Percentiles rank a stretch among this genome's conserved stretches.
These are phyloP conservation scores for Metschnikowia chrysomelidarum DNA, from an alignment of 805 yeast genomes.

Conservation along the genomic window DNA sequence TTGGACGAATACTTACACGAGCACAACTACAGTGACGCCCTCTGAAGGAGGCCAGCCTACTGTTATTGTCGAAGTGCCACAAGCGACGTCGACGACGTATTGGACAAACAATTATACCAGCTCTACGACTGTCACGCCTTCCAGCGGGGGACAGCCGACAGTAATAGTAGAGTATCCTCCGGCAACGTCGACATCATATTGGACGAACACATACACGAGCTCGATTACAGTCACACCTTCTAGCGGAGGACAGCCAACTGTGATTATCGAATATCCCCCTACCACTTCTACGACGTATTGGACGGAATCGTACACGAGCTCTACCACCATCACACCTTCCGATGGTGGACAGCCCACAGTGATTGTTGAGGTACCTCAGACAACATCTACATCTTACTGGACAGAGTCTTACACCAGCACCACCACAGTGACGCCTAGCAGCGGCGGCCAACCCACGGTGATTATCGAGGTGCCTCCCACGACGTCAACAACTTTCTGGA, in stretches of 20 bases:
- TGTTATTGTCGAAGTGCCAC: constrained; percentile 9
- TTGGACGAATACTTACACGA: neutral
- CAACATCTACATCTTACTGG: neutral
- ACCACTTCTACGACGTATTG: neutral
- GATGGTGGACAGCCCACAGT: constrained; percentile 1
- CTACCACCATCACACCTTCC: neutral
- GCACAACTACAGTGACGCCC: neutral
- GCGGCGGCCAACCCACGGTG: constrained; percentile 13
- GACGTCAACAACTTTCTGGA: constrained; percentile 3
- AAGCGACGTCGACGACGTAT: constrained; percentile 1
- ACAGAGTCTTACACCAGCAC: neutral
- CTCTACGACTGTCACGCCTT: neutral
- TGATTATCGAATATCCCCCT: neutral
- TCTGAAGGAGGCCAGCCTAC: constrained; percentile 13
- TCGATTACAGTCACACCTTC: neutral
- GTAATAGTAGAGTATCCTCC: neutral
- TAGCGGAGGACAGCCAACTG: neutral
- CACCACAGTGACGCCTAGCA: neutral
- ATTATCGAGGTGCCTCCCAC: constrained; percentile 2
- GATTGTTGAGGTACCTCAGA: neutral
- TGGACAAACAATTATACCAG: neutral
- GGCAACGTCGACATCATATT: neutral
- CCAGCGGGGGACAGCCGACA: neutral
- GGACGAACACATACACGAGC: neutral
- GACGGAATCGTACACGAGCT: neutral